Percentiles rank a stretch among this genome's conserved stretches.
Conservation (phyloP, 345 rosid species). For the Jatropha curcas region DNA sequence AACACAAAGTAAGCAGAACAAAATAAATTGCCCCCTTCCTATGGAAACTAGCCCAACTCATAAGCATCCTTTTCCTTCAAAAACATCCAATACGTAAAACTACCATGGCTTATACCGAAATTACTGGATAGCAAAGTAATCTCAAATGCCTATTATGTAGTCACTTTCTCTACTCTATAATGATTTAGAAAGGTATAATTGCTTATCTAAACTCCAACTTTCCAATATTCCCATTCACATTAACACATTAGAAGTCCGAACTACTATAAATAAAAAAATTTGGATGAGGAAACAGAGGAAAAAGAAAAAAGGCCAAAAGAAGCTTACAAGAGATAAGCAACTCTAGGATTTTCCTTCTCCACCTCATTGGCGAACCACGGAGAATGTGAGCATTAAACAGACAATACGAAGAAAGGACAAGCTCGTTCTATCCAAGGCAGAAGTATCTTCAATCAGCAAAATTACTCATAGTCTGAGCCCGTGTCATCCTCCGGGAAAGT, state of each 20-base stretch:
- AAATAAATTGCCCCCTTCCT: background rate
- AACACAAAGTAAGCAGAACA: background rate
- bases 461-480: conserved; percentile 53
- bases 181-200: too few relatives aligned
- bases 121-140: background rate
- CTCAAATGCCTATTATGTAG: too few relatives aligned
- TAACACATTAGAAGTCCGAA: too few relatives aligned
- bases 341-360: conserved; percentile 63
- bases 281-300: background rate
- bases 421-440: conserved; percentile 73
- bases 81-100: background rate
- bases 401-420: conserved; percentile 86
- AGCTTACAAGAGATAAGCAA: conserved; percentile 84
- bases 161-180: too few relatives aligned
- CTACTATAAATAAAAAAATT: too few relatives aligned
- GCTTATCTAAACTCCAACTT: too few relatives aligned
- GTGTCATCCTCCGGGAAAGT: conserved; percentile 45
- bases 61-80: background rate
- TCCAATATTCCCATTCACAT: too few relatives aligned
- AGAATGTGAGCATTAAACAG: conserved; percentile 67
- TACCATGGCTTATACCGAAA: background rate
- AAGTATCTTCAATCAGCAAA: conserved; percentile 47
- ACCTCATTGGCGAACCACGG: conserved; percentile 93
- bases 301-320: background rate
- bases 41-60: background rate